phyloP scores from a whole-genome alignment of 1,284 basidiomycete genomes.

The Vanrija humicola region DNA sequence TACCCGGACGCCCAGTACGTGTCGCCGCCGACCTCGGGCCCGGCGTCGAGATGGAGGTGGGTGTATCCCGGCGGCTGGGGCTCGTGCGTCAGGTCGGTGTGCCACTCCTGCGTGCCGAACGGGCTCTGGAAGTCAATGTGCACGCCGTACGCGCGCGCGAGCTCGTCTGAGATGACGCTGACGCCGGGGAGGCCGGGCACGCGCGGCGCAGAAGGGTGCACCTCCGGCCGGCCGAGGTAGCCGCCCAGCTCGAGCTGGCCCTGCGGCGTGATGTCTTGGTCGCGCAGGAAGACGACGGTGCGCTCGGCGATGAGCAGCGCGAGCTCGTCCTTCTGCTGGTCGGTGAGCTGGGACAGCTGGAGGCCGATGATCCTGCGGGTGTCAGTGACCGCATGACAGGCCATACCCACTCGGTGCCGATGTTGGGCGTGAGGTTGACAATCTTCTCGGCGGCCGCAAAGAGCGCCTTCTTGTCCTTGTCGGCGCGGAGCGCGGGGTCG shows the following conservation, averaged over 20 bases:
- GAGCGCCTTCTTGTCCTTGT: constrained; percentile 40
- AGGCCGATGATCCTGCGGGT: constrained; percentile 37
- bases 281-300: constrained; percentile 31
- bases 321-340: constrained; percentile 37
- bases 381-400: too few species aligned
- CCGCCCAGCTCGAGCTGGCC: constrained; percentile 25
- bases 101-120: constrained; percentile 58
- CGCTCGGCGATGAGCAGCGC: constrained; percentile 38
- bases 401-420: constrained; percentile 20
- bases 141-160: constrained; percentile 18
- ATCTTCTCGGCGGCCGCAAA: constrained; percentile 38
- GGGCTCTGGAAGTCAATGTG: constrained; percentile 3
- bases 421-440: constrained; percentile 26
- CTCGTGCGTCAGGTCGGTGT: constrained; percentile 65
- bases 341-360: constrained; percentile 30
- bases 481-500: constrained; percentile 37
- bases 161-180: constrained; percentile 18
- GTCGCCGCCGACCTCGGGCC: constrained; percentile 49
- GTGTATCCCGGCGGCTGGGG: constrained; percentile 64
- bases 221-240: constrained; percentile 49
- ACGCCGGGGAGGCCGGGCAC: constrained; percentile 16
- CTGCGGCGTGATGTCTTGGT: constrained; percentile 35
- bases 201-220: constrained; percentile 62
- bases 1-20: constrained; percentile 51
- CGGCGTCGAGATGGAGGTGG: constrained; percentile 49